Evolutionary conservation across 2,329 filamentous ascomycete genomes (phyloP), one percentile per base, ranked within the genome.

Genomic region (Colletotrichum falcatum): DNA sequence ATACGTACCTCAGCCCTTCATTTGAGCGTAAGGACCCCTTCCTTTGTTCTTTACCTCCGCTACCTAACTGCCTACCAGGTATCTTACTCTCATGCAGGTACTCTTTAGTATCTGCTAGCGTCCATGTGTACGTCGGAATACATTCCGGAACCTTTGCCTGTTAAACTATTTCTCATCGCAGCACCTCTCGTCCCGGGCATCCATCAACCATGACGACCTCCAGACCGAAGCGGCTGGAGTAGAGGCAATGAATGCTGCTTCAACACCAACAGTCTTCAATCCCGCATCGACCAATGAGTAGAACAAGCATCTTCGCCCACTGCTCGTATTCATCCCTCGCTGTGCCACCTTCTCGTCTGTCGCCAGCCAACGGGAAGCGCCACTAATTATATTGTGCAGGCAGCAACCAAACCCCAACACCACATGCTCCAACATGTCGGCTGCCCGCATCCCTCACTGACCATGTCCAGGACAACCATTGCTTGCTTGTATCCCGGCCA

Each of bases 401-500:
- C 59, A 28, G 18, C 46, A 61, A 12, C 20, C 44, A 61, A 61
- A 61, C 9, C 20, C 9, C 44, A 46, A 46, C 9, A 42, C 30
- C 58, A 49, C 44, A 48, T 30, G 58, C 35, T 61, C 58, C 44
- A 49, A 39, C 44, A 39, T 39, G n/a, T 35, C 33, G 42, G 9
- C 48, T 53, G 18, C 35, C 61, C 16, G 39, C 65, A 44, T 53
- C 44, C 42, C 61, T 18, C 44, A 56, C 61, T n/a, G 64, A 16
- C 60, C 46, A 30, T 37, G 58, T 35, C 42, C 44, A 44, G 6
- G 26, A 33, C 16, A 33, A 20, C 46, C 8, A 48, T 12, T 23
- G n/a, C 16, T 53, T 53, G 5, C 16, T 35, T n/a, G 33, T 14
- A 37, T 37, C 30, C 3, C 30, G 5, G 30, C 30, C 48, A n/a